Evolutionary conservation across 352 stramenopile species (phyloP).

Genomic region (Globisporangium alternatum): DNA sequence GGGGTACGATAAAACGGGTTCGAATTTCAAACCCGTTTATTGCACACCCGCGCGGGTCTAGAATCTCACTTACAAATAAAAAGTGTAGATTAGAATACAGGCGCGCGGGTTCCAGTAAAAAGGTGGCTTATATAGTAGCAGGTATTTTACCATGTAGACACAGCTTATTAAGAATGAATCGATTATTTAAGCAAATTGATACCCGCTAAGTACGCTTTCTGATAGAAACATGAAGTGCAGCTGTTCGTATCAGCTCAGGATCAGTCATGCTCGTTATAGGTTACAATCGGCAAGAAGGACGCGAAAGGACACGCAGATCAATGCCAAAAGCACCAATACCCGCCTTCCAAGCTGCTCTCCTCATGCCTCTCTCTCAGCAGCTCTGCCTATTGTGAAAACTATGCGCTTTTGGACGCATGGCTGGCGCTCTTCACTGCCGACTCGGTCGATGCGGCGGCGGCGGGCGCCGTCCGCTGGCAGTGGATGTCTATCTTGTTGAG

Average conservation of each 20-base stretch:
- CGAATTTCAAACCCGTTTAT: no score
- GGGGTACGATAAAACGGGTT: no score
- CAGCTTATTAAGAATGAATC: no score
- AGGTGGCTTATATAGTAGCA: no score
- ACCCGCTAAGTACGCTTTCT: background rate
- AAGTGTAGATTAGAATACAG: no score
- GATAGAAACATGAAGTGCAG: background rate
- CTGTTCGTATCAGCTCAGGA: background rate
- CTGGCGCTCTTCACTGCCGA: background rate
- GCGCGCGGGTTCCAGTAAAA: no score
- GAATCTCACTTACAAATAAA: background rate
- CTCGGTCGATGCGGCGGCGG: background rate
- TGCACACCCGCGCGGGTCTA: no score
- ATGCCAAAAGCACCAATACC: background rate
- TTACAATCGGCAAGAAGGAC: slow-evolving; percentile 5
- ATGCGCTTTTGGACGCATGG: slow-evolving; percentile 9
- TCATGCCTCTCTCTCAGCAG: background rate
- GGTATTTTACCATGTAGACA: background rate
- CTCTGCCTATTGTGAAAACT: background rate
- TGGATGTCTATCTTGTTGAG: slow-evolving; percentile 60
- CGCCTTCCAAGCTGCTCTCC: slow-evolving; percentile 2
- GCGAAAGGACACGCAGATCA: background rate
- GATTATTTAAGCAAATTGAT: no score
- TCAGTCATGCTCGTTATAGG: background rate
- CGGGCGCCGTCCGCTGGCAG: background rate